A percentile compares a stretch with the other conserved stretches of the same genome.
Evolutionary conservation across 176 grass and related monocot species (phyloP).

Genomic region (Rhipidocladum racemiflorum): DNA sequence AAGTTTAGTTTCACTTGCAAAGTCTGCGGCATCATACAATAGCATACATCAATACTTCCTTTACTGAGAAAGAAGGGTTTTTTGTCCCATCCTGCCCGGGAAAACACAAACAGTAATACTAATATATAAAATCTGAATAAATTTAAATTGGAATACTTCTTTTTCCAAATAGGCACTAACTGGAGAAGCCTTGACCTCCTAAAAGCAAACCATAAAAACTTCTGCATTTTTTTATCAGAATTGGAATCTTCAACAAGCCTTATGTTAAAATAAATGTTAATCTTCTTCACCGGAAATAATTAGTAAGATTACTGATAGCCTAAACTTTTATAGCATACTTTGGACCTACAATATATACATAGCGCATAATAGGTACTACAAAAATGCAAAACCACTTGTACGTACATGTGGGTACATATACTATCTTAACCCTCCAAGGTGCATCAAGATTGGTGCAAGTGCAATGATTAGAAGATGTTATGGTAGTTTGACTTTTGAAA

Average conservation of each 20-base stretch:
- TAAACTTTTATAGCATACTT: background rate
- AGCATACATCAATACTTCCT: background rate
- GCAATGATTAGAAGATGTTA: too few relatives aligned
- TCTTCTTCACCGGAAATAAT: background rate
- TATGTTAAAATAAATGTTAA: background rate
- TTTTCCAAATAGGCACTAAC: background rate
- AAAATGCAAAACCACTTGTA: too few relatives aligned
- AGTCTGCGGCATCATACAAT: background rate
- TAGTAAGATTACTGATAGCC: background rate
- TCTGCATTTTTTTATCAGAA: background rate
- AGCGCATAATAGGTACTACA: background rate
- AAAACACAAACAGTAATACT: background rate
- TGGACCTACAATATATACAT: background rate
- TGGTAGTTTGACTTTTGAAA: too few relatives aligned
- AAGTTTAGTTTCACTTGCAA: background rate
- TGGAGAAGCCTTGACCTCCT: slow-evolving; percentile 1
- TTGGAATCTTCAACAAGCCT: background rate
- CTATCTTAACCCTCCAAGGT: too few relatives aligned
- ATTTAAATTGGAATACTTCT: background rate
- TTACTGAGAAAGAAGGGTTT: background rate
- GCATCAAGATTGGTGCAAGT: too few relatives aligned
- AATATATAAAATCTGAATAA: background rate
- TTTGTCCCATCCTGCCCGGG: background rate
- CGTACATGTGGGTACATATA: too few relatives aligned
- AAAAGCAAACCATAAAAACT: background rate